Conservation (phyloP, 768 basidiomycete species). For the Hirschioporus abietinus region DNA sequence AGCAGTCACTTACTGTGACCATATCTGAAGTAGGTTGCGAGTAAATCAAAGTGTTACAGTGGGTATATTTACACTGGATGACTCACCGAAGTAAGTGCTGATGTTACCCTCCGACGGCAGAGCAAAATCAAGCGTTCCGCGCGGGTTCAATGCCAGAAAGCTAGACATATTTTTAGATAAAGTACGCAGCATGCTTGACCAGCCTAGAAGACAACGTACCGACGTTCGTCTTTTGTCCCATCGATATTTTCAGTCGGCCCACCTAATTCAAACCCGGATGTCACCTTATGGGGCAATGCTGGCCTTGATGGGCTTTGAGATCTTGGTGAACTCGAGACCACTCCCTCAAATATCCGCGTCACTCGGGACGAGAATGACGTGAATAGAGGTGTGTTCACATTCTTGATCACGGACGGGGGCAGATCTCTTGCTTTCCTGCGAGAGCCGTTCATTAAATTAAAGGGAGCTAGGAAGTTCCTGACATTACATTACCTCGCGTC, state of each 20-base stretch:
- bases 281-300: not conserved
- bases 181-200: not conserved
- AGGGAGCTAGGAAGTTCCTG: slow-evolving; percentile 15
- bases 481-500: slow-evolving; percentile 22
- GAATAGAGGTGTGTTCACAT: slow-evolving; percentile 28
- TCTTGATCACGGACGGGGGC: slow-evolving; percentile 21
- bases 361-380: slow-evolving; percentile 24
- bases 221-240: slow-evolving; percentile 19
- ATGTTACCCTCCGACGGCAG: slow-evolving; percentile 31
- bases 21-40: slow-evolving; percentile 8
- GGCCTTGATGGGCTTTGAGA: slow-evolving; percentile 4
- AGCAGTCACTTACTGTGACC: slow-evolving; percentile 17
- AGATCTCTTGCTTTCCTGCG: slow-evolving; percentile 15
- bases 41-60: slow-evolving; percentile 11
- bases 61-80: not conserved
- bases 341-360: slow-evolving; percentile 20
- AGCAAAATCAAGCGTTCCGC: slow-evolving; percentile 37
- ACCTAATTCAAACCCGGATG: slow-evolving; percentile 11
- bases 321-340: slow-evolving; percentile 8
- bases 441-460: slow-evolving; percentile 18
- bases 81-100: slow-evolving; percentile 31
- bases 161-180: slow-evolving; percentile 14
- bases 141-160: slow-evolving; percentile 38
- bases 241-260: slow-evolving; percentile 14
- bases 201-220: slow-evolving; percentile 10